phyloP scores from a whole-genome alignment of 2,329 filamentous ascomycete genomes.

The Fusarium drepaniforme region DNA sequence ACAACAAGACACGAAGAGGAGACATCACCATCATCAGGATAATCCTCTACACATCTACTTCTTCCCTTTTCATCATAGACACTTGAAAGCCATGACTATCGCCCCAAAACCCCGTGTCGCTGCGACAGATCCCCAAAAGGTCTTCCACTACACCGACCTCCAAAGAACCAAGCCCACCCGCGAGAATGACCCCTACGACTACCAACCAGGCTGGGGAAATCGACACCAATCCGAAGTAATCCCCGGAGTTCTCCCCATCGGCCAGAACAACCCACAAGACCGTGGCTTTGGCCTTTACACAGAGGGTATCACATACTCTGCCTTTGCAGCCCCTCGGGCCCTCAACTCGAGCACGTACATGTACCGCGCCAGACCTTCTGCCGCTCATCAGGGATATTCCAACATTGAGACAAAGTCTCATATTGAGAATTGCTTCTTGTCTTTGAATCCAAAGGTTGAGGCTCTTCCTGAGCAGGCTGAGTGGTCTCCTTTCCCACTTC shows the following conservation, averaged over 20 bases:
- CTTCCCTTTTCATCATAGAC: not conserved
- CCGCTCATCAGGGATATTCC: constrained; percentile 11
- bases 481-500: constrained; percentile 24
- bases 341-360: constrained; percentile 19
- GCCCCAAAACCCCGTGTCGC: not conserved
- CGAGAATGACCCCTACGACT: constrained; percentile 28
- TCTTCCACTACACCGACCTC: constrained; percentile 32
- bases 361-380: constrained; percentile 24
- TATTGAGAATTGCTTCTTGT: constrained; percentile 25
- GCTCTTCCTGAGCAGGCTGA: constrained; percentile 14
- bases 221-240: constrained; percentile 29
- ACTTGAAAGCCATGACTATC: not conserved
- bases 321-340: constrained; percentile 19
- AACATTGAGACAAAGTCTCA: constrained; percentile 14
- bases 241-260: constrained; percentile 9
- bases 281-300: constrained; percentile 25
- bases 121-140: constrained; percentile 13
- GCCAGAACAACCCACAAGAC: constrained; percentile 25
- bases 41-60: not conserved
- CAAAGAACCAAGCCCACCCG: constrained; percentile 22
- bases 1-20: not conserved
- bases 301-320: constrained; percentile 31
- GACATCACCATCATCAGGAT: not conserved
- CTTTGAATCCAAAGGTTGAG: constrained; percentile 14
- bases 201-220: constrained; percentile 16